Evolutionary conservation across 2,329 filamentous ascomycete genomes (phyloP).

Genomic region (Ophiostoma quercus): DNA sequence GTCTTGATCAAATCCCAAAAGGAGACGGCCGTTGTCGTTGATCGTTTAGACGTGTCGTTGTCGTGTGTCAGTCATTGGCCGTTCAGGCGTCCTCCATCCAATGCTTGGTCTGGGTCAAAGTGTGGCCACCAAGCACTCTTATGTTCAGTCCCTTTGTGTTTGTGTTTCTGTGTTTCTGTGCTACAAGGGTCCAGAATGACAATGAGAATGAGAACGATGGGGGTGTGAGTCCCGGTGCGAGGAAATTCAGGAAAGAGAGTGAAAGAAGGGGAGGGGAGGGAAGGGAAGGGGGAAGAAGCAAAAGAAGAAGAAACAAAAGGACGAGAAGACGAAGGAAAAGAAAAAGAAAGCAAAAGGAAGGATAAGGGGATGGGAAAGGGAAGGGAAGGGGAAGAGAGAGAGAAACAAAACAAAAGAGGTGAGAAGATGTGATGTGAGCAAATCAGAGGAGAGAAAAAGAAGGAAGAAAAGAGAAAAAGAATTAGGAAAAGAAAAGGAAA

Average conservation of each 20-base stretch:
- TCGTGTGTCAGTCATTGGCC: conserved; percentile 1
- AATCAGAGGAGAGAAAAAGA: conserved; percentile 1
- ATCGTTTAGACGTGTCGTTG: not conserved
- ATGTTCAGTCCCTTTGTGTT: not conserved
- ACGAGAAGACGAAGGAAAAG: conserved; percentile 3
- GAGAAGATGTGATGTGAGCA: not conserved
- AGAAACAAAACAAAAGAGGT: not conserved
- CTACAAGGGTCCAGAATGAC: conserved; percentile 18
- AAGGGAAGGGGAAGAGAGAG: conserved; percentile 12
- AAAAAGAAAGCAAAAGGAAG: conserved; percentile 3
- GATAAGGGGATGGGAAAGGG: not conserved
- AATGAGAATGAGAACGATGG: not conserved
- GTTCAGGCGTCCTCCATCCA: not conserved
- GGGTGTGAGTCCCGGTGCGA: conserved; percentile 18
- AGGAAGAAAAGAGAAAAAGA: not conserved
- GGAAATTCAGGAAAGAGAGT: not conserved
- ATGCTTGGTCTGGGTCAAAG: conserved; percentile 1
- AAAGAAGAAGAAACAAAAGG: not conserved
- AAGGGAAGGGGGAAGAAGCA: not conserved
- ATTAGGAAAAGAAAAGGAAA: conserved; percentile 11
- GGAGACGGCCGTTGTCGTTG: not conserved
- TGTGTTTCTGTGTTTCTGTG: not conserved
- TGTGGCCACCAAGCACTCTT: conserved; percentile 8
- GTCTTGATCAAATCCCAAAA: not conserved
- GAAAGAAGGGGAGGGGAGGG: not conserved